Conservation (phyloP, 306 rosid genomes). For the Vigna nakashimae region DNA sequence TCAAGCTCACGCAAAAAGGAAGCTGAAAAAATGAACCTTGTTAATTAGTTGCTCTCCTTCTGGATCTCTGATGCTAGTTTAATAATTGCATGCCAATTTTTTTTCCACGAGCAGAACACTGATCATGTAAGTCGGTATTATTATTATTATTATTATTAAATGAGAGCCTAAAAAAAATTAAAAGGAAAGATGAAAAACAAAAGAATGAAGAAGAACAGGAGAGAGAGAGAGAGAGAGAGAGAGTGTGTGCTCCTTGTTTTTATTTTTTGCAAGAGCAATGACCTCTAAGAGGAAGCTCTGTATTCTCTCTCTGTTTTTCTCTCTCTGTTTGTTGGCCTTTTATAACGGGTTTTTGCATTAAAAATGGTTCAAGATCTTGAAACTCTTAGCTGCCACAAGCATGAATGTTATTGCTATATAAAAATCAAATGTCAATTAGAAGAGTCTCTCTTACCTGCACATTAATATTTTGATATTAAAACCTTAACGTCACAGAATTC, state of each 20-base stretch:
- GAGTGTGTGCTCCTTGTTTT: not conserved
- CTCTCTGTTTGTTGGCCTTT: conserved; percentile 31
- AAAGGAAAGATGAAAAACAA: not conserved
- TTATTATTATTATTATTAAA: not conserved
- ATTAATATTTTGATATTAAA: not conserved
- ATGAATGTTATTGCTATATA: conserved; percentile 2
- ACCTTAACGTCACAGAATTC: not conserved
- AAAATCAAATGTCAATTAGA: not conserved
- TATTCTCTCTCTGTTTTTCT: not conserved
- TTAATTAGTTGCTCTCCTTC: not conserved
- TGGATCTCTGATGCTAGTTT: conserved; percentile 12
- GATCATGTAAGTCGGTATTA: not conserved
- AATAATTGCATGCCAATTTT: conserved; percentile 1
- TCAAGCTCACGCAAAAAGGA: not conserved
- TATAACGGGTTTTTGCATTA: conserved; percentile 45
- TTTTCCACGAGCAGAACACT: not conserved
- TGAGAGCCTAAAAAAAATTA: conserved; percentile 17
- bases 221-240: conserved; percentile 1
- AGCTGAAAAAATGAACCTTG: not conserved
- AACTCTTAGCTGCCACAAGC: conserved; percentile 45
- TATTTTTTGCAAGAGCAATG: conserved; percentile 7
- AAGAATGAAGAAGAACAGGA: not conserved
- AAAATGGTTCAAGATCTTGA: conserved; percentile 23
- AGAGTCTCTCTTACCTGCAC: not conserved
- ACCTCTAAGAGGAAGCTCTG: conserved; percentile 29